Percentiles rank a stretch among this genome's conserved stretches.
Conservation (phyloP, 495 filamentous ascomycete genomes). For the Immersiella caudata region DNA sequence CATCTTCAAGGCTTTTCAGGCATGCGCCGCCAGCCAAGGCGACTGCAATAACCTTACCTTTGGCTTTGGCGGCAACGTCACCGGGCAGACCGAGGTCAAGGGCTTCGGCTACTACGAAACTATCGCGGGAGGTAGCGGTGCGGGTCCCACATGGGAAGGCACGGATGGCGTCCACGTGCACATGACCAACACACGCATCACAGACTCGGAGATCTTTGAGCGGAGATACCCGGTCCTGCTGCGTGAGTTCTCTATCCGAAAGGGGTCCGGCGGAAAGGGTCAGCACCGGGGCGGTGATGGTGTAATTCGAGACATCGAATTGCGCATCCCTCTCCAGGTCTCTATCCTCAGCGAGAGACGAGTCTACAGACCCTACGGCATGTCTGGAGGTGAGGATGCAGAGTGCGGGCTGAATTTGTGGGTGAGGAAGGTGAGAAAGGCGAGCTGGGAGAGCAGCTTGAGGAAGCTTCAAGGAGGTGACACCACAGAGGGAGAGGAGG, state of each 20-base stretch:
- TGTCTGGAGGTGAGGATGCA: slow-evolving; percentile 83
- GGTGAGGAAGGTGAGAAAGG: slow-evolving; percentile 67
- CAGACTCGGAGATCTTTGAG: slow-evolving; percentile 95
- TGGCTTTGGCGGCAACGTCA: slow-evolving; percentile 76
- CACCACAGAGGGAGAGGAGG: slow-evolving; percentile 34
- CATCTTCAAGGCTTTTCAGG: slow-evolving; percentile 86
- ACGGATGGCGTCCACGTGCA: slow-evolving; percentile 90
- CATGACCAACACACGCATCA: slow-evolving; percentile 99
- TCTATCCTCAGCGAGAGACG: slow-evolving; percentile 87
- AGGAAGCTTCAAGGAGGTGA: slow-evolving; percentile 28
- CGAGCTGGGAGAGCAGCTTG: slow-evolving; percentile 49
- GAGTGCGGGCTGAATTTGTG: slow-evolving; percentile 82
- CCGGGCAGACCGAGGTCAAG: slow-evolving; percentile 61
- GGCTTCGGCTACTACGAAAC: slow-evolving; percentile 99
- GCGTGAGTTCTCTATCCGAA: slow-evolving; percentile 76
- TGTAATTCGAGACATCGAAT: slow-evolving; percentile 92
- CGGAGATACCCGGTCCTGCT: slow-evolving; percentile 88
- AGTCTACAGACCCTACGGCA: slow-evolving; percentile 85
- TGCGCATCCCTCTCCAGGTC: slow-evolving; percentile 83
- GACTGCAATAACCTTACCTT: slow-evolving; percentile 92
- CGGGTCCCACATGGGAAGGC: slow-evolving; percentile 84
- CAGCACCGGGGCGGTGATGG: slow-evolving; percentile 84
- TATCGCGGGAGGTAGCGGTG: slow-evolving; percentile 90
- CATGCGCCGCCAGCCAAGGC: slow-evolving; percentile 89
- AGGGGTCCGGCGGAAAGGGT: slow-evolving; percentile 70